phyloP scores from a whole-genome alignment of 2,329 filamentous ascomycete genomes.

The Onygenales sp. region DNA sequence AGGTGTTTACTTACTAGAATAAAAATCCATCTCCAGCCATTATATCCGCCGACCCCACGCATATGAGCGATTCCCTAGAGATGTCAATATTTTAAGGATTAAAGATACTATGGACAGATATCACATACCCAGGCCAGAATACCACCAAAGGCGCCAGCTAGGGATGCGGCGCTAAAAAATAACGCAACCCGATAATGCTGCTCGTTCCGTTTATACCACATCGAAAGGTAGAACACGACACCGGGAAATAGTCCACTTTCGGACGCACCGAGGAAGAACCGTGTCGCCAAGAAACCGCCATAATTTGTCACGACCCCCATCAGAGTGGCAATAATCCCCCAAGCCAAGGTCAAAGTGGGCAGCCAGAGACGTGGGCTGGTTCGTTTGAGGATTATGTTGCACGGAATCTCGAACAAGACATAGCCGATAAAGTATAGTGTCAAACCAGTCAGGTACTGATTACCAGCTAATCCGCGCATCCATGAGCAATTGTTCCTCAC shows the following conservation, averaged over 20 bases:
- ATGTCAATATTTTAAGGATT: neutral
- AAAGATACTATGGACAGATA: constrained; percentile 12
- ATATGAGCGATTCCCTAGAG: constrained; percentile 33
- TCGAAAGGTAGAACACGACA: constrained; percentile 40
- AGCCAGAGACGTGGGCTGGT: constrained; percentile 31
- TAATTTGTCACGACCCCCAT: constrained; percentile 36
- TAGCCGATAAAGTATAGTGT: constrained; percentile 32
- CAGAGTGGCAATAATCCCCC: constrained; percentile 41
- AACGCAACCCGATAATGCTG: constrained; percentile 49
- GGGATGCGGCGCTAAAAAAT: constrained; percentile 46
- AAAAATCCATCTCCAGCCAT: constrained; percentile 41
- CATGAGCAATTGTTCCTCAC: neutral
- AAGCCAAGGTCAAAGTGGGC: constrained; percentile 35
- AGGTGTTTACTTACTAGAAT: constrained; percentile 23
- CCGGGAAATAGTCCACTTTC: constrained; percentile 44
- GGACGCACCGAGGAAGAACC: constrained; percentile 42
- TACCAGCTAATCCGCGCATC: constrained; percentile 18
- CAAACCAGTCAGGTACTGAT: constrained; percentile 31
- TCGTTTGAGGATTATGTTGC: constrained; percentile 32
- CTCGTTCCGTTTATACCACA: constrained; percentile 49
- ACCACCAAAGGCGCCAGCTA: constrained; percentile 44
- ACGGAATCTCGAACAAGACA: constrained; percentile 31
- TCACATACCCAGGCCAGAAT: constrained; percentile 41
- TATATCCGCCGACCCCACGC: constrained; percentile 23
- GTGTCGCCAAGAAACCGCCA: constrained; percentile 34